These are phyloP conservation scores for Linnemannia schmuckeri DNA, from an alignment of 192 early-diverging fungal genomes.

Conservation along the genomic window DNA sequence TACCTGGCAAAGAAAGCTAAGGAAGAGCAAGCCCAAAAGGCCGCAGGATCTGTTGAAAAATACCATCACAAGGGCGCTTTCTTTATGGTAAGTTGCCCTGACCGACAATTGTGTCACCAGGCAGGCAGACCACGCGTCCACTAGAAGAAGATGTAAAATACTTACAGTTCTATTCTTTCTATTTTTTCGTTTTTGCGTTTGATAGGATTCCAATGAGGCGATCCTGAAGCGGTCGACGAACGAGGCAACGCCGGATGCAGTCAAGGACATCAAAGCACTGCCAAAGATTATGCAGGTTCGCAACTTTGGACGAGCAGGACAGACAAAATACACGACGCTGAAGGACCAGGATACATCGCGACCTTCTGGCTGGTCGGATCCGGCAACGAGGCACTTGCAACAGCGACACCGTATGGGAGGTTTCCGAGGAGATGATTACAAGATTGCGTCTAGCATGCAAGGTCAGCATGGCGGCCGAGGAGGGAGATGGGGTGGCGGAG, in stretches of 20 bases:
- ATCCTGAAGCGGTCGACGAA: conserved; percentile 76
- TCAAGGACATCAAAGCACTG: conserved; percentile 70
- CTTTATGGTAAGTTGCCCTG: conserved; percentile 66
- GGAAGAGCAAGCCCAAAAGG: conserved; percentile 70
- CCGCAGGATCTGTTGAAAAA: conserved; percentile 73
- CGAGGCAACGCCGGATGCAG: conserved; percentile 75
- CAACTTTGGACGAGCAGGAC: conserved; percentile 88
- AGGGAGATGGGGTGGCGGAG: not conserved
- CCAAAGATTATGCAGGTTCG: conserved; percentile 93
- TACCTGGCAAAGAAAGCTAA: conserved; percentile 61
- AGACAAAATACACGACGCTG: conserved; percentile 92
- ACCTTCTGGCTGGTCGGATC: conserved; percentile 49
- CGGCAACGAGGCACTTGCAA: conserved; percentile 22
- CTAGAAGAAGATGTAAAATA: not conserved
- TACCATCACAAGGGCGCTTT: conserved; percentile 95
- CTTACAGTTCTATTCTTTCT: not conserved
- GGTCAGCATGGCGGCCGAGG: conserved; percentile 28
- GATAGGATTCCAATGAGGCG: conserved; percentile 63
- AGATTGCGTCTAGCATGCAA: conserved; percentile 34
- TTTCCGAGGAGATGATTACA: conserved; percentile 31
- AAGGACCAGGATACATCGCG: conserved; percentile 84
- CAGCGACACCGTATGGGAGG: conserved; percentile 33
- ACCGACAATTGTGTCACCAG: too few relatives aligned
- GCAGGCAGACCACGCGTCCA: too few relatives aligned
- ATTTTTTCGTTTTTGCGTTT: conserved; percentile 7